phyloP scores from a whole-genome alignment of 1,139 yeast genomes.

The Fermentozyma sake region DNA sequence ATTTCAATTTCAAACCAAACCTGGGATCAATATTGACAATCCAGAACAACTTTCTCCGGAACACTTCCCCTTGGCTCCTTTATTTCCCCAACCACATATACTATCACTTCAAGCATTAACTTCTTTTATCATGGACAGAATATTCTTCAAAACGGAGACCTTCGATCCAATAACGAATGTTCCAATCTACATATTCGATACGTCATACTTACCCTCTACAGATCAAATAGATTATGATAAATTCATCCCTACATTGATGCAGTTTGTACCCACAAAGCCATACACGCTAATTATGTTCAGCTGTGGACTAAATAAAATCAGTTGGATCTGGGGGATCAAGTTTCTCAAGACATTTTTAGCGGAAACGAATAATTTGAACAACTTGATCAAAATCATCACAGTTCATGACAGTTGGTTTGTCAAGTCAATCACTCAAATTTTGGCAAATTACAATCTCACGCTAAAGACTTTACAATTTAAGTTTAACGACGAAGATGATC shows the following conservation, averaged over 20 bases:
- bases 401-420: constrained; percentile 94
- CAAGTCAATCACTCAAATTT: constrained; percentile 70
- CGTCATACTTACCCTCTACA: constrained; percentile 68
- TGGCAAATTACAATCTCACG: constrained; percentile 47
- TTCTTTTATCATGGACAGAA: constrained; percentile 52
- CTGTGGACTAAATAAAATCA: constrained; percentile 64
- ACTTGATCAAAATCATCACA: constrained; percentile 60
- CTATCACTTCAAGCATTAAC: no score
- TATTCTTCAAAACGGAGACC: constrained; percentile 56
- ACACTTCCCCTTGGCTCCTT: no score
- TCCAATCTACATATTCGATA: constrained; percentile 71
- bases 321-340: constrained; percentile 78
- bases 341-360: constrained; percentile 68
- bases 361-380: constrained; percentile 35
- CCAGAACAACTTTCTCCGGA: no score
- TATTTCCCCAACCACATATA: no score
- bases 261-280: constrained; percentile 48
- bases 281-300: constrained; percentile 72
- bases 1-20: no score
- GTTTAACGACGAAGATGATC: constrained; percentile 25
- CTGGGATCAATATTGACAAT: no score
- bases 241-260: constrained; percentile 37
- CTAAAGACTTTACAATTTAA: constrained; percentile 28
- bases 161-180: constrained; percentile 57
- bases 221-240: constrained; percentile 38